phyloP scores from a whole-genome alignment of 495 filamentous ascomycete species.

The Pseudotulostoma volvatum region DNA sequence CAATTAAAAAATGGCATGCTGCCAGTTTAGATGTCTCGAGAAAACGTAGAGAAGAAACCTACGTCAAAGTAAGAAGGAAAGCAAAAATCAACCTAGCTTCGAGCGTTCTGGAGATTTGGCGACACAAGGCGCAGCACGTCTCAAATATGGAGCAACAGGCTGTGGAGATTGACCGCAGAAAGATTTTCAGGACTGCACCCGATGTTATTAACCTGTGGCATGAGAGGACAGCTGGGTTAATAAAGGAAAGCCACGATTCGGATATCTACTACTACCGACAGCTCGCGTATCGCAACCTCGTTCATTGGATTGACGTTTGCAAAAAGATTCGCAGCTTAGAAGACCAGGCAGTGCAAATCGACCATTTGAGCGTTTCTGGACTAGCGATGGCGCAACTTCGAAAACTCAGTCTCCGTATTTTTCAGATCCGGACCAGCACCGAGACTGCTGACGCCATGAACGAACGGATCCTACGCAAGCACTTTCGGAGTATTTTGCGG shows the following conservation, averaged over 20 bases:
- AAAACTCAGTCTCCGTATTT: conserved; percentile 35
- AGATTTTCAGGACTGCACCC: conserved; percentile 19
- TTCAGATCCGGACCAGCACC: conserved; percentile 28
- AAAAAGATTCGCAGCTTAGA: conserved; percentile 27
- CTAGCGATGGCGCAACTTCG: conserved; percentile 28
- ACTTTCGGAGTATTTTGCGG: conserved; percentile 39
- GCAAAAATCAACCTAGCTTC: conserved; percentile 42
- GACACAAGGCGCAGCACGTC: conserved; percentile 21
- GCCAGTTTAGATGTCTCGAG: conserved; percentile 34
- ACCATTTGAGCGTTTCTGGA: conserved; percentile 30
- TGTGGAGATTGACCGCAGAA: conserved; percentile 21
- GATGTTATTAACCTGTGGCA: conserved; percentile 30
- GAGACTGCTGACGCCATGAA: conserved; percentile 38
- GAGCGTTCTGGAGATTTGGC: conserved; percentile 29
- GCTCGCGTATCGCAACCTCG: conserved; percentile 30
- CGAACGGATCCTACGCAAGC: conserved; percentile 38
- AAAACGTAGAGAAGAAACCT: conserved; percentile 41
- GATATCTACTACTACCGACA: conserved; percentile 24
- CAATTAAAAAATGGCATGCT: conserved; percentile 38
- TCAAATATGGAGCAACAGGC: conserved; percentile 31
- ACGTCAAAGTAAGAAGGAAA: conserved; percentile 38
- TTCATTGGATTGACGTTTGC: conserved; percentile 28
- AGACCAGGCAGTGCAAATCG: conserved; percentile 31
- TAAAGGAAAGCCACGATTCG: conserved; percentile 25
- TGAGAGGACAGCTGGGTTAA: conserved; percentile 18